Evolutionary conservation across 176 grass and related monocot species (phyloP), one percentile per base, ranked within the genome.

Genomic region (Eleusine indica): DNA sequence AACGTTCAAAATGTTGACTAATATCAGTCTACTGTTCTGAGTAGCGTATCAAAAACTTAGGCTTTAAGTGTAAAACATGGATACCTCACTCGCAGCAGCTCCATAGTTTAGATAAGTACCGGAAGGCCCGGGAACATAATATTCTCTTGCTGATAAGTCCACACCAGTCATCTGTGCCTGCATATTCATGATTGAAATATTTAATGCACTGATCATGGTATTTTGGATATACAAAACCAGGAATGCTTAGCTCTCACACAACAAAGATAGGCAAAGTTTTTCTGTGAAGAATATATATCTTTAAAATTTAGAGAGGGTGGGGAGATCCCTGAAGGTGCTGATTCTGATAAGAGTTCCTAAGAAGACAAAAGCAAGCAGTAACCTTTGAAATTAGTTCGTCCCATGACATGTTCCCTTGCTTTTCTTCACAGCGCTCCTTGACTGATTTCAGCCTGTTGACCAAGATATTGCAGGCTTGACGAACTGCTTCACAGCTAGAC

Each of bases 21-120:
- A 72, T 40, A 80, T 28, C 32, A 25, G 68, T 80, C 65, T 81
- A 10, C 67, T 78, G 79, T 76, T 54, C 42, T 53, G 74, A 69
- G 63, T 2, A 46, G 11, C 13, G 62, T 68, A 15, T 72, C 22
- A 71, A 74, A 78, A 57, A 72, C 39, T 68, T 68, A 73, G 18
- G 66, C 43, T 79, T 79, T 83, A n/a, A 84, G 62, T 60, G 40
- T 77, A 71, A 69, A 57, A 68, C 11, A 81, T 74, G 66, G 73
- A 66, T 95, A 98, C 96, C 96, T 98, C 96, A 63, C 92, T 95
- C 43, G 85, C 40, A 83, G 96, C 93, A 87, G 91, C 96, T 77
- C 96, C 93, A 80, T 90, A 98, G 76, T 95, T 98, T 71, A 98
- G 91, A 83, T 98, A 98, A 38, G 32, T 68, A 70, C 62, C 71